These are phyloP conservation scores for Oidiodendron maius DNA, from an alignment of 495 filamentous ascomycete genomes.

Conservation along the genomic window DNA sequence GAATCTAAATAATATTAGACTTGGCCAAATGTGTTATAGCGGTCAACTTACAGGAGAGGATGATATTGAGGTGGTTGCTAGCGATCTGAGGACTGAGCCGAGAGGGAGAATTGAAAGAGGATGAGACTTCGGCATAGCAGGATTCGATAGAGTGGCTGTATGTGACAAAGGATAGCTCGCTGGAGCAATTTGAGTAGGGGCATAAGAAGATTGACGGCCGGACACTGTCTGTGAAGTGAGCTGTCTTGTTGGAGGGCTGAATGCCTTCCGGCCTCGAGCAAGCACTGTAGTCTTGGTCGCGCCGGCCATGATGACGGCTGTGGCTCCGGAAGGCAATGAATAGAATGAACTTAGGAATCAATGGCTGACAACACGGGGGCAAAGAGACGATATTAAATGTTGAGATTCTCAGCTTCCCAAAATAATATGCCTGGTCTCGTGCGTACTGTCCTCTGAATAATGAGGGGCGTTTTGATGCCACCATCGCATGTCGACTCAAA, in stretches of 20 bases:
- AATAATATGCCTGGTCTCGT: no score
- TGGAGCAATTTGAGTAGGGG: slow-evolving; percentile 9
- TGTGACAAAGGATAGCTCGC: slow-evolving; percentile 1
- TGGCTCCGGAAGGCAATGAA: background rate
- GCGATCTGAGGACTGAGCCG: slow-evolving; percentile 66
- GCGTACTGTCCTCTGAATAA: background rate
- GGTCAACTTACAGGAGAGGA: slow-evolving; percentile 48
- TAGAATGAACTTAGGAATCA: no score
- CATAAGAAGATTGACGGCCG: slow-evolving; percentile 13
- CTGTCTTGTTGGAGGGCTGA: background rate
- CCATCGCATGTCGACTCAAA: background rate
- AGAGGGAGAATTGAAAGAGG: slow-evolving; percentile 71
- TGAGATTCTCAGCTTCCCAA: background rate
- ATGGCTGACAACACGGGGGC: no score
- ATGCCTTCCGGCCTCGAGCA: slow-evolving; percentile 4
- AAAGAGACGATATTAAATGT: background rate
- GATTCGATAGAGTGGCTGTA: background rate
- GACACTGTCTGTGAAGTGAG: slow-evolving; percentile 14
- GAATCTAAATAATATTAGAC: slow-evolving; percentile 24
- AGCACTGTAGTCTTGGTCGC: slow-evolving; percentile 14
- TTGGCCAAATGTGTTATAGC: background rate
- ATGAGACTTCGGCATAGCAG: slow-evolving; percentile 22
- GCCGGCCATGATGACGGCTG: slow-evolving; percentile 10
- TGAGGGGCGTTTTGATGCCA: slow-evolving; percentile 13
- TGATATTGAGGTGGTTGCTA: slow-evolving; percentile 73